A percentile compares a stretch with the other conserved stretches of the same genome.
Conservation (phyloP, 805 yeast species). For the Myxozyma neotropica region DNA sequence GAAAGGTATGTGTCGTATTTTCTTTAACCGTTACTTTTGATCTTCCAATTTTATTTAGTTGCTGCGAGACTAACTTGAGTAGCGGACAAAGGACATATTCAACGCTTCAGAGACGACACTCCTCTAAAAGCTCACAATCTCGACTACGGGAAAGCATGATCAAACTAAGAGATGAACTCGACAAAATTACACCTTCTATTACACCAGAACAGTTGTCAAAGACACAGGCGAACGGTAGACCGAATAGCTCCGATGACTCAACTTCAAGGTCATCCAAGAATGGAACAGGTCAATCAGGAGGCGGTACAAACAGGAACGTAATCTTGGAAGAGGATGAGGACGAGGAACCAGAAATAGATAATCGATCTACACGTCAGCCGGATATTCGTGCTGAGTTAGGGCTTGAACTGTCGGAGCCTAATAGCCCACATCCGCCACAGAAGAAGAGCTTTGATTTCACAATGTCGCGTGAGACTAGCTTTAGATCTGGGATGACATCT, state of each 20-base stretch:
- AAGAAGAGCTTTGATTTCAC: conserved; percentile 22
- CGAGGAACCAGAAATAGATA: conserved; percentile 11
- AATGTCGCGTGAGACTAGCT: not conserved
- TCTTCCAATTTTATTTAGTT: not conserved
- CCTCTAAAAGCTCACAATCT: conserved; percentile 4
- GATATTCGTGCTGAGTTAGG: conserved; percentile 13
- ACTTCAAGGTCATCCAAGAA: not conserved
- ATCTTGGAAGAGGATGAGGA: conserved; percentile 1
- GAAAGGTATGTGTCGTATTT: conserved; percentile 7
- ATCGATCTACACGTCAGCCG: conserved; percentile 3
- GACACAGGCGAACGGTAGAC: not conserved
- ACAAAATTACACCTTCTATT: conserved; percentile 25
- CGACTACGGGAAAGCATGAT: conserved; percentile 12
- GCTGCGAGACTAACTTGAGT: not conserved
- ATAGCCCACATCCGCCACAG: conserved; percentile 32
- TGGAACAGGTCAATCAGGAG: not conserved
- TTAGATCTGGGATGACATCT: not conserved
- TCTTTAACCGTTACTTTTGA: too few species aligned
- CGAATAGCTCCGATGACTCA: not conserved
- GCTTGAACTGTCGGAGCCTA: conserved; percentile 13
- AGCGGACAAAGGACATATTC: conserved; percentile 1
- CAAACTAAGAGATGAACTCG: conserved; percentile 19
- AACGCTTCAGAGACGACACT: not conserved
- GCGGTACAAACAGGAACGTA: not conserved
- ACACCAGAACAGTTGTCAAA: conserved; percentile 2